phyloP scores from a whole-genome alignment of 345 rosid genomes.

The Euphorbia lathyris region DNA sequence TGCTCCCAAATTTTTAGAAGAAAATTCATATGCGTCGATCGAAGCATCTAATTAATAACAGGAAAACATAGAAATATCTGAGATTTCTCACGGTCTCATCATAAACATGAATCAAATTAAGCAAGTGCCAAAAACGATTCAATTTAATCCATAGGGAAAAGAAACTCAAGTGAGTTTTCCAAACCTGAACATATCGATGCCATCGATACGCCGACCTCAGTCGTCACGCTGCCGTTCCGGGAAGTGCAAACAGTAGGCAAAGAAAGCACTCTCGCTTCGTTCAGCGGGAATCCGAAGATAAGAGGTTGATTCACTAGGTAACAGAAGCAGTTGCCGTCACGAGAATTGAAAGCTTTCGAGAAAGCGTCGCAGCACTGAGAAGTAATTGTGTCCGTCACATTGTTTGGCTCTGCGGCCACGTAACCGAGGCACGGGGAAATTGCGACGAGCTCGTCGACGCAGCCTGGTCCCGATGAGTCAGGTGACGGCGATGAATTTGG shows the following conservation, averaged over 20 bases:
- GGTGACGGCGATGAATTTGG: conserved; percentile 27
- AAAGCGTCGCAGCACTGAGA: conserved; percentile 63
- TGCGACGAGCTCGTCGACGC: conserved; percentile 53
- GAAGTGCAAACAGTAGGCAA: conserved; percentile 49
- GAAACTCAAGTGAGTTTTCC: background rate
- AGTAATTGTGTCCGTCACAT: conserved; percentile 34
- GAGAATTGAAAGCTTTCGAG: conserved; percentile 35
- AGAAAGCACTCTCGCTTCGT: conserved; percentile 49
- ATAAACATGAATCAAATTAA: background rate
- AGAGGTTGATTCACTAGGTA: conserved; percentile 59
- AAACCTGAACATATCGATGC: conserved; percentile 53
- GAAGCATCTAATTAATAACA: background rate
- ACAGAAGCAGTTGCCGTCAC: conserved; percentile 58
- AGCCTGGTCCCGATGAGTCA: conserved; percentile 27
- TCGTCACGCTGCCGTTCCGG: background rate
- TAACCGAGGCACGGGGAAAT: conserved; percentile 76
- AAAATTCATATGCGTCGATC: background rate
- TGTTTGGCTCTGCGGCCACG: conserved; percentile 64
- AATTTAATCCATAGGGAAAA: too few species aligned
- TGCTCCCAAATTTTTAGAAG: background rate
- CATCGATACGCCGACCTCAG: conserved; percentile 20
- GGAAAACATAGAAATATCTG: background rate
- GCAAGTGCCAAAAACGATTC: too few species aligned
- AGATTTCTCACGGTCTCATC: background rate
- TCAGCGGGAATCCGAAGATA: conserved; percentile 76